Conservation (phyloP, 1,284 basidiomycete genomes). For the Rhodotorula sp. region DNA sequence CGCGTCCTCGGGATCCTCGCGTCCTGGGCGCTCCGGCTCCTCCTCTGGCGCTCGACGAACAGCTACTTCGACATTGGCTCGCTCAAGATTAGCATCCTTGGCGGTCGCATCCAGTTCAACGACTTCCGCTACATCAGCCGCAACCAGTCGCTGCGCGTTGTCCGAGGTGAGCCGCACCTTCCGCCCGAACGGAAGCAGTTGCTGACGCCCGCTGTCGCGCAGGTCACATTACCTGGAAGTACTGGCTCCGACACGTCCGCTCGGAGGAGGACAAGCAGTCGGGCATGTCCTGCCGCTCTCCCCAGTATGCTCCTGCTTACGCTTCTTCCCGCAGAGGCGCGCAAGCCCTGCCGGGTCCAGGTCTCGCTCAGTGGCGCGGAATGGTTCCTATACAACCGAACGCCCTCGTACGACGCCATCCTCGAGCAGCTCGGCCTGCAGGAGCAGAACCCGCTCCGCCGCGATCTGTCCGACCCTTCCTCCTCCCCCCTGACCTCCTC, state of each 20-base stretch:
- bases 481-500: background rate
- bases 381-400: constrained; percentile 86
- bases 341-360: constrained; percentile 73
- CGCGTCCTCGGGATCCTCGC: constrained; percentile 71
- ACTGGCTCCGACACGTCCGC: constrained; percentile 77
- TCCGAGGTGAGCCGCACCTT: constrained; percentile 52
- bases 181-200: fast-evolving
- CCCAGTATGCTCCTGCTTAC: background rate
- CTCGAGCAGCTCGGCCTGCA: constrained; percentile 56
- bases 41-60: constrained; percentile 69
- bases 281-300: constrained; percentile 8
- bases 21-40: constrained; percentile 62
- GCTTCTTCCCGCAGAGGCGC: constrained; percentile 20
- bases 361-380: constrained; percentile 79
- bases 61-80: constrained; percentile 73
- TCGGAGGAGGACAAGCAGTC: constrained; percentile 56
- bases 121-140: constrained; percentile 84
- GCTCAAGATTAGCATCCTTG: constrained; percentile 84
- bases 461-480: background rate
- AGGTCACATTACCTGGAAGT: constrained; percentile 82
- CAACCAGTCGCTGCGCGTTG: constrained; percentile 78
- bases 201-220: constrained; percentile 47
- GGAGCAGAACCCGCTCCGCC: constrained; percentile 6
- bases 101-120: constrained; percentile 80
- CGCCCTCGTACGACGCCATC: constrained; percentile 81